Conservation (phyloP, 1,284 basidiomycete genomes). For the Nidula niveotomentosa region DNA sequence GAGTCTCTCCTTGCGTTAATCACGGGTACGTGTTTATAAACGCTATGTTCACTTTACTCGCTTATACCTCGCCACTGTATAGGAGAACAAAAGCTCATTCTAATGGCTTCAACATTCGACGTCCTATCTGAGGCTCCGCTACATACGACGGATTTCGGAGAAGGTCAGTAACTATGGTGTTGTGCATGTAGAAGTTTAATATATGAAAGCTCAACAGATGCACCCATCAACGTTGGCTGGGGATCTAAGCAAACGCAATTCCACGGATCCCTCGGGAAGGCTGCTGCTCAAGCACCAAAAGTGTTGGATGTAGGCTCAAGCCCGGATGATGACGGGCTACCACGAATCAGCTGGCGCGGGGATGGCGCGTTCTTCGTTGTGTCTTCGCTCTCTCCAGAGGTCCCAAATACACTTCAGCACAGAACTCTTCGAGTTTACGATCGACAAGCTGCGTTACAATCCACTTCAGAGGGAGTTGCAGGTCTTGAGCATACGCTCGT, state of each 20-base stretch:
- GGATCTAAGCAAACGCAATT: constrained; percentile 98
- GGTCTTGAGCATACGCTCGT: constrained; percentile 83
- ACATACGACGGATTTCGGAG: constrained; percentile 79
- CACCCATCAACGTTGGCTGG: constrained; percentile 96
- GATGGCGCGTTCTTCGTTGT: constrained; percentile 91
- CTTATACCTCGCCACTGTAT: neutral
- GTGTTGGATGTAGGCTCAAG: constrained; percentile 44
- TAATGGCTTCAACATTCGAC: constrained; percentile 91
- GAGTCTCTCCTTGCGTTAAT: constrained; percentile 81
- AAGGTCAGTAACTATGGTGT: constrained; percentile 47
- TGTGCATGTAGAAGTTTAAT: neutral
- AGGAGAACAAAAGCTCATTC: constrained; percentile 81
- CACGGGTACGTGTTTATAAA: constrained; percentile 53
- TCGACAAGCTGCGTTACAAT: constrained; percentile 77
- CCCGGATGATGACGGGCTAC: constrained; percentile 73
- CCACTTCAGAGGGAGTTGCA: constrained; percentile 82
- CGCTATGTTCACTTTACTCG: no score
- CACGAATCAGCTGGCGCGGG: constrained; percentile 90
- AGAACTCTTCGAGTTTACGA: constrained; percentile 81
- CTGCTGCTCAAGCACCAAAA: constrained; percentile 65
- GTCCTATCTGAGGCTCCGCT: constrained; percentile 81
- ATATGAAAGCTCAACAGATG: constrained; percentile 49
- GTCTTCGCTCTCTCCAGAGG: constrained; percentile 57
- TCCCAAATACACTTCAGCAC: constrained; percentile 21
- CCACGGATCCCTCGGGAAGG: constrained; percentile 93